phyloP scores from a whole-genome alignment of 148 eudicot species.

The Cornus kousa region DNA sequence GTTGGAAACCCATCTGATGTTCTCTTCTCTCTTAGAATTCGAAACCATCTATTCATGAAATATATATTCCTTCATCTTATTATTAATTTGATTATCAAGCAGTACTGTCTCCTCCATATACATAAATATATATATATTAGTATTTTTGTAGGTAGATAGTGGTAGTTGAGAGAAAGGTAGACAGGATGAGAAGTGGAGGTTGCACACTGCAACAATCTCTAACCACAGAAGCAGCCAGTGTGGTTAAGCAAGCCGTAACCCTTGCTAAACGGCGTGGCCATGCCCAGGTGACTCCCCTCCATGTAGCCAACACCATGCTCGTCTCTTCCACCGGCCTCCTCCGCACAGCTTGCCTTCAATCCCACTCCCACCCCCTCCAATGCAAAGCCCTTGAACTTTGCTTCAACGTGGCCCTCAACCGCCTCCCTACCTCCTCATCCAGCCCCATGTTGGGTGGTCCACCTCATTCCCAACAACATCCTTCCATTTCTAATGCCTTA shows the following conservation, averaged over 20 bases:
- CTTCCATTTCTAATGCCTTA: slow-evolving; percentile 76
- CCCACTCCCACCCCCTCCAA: slow-evolving; percentile 83
- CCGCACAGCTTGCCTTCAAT: slow-evolving; percentile 71
- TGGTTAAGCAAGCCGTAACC: slow-evolving; percentile 73
- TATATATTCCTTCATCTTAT: neutral
- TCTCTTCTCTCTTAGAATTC: too few species aligned
- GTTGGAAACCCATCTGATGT: neutral
- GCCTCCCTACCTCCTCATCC: slow-evolving; percentile 58
- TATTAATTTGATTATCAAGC: neutral
- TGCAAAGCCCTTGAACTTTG: slow-evolving; percentile 90
- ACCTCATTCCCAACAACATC: slow-evolving; percentile 45
- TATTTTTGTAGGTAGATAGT: neutral
- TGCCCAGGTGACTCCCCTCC: slow-evolving; percentile 92
- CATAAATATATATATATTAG: neutral
- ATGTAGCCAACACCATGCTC: slow-evolving; percentile 82
- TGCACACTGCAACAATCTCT: slow-evolving; percentile 76
- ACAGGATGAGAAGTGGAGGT: slow-evolving; percentile 65
- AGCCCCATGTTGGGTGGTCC: slow-evolving; percentile 52
- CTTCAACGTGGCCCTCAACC: slow-evolving; percentile 91
- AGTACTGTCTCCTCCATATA: neutral
- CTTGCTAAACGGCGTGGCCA: slow-evolving; percentile 72
- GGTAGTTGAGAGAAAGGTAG: too few species aligned
- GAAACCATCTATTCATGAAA: too few species aligned
- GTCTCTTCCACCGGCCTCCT: slow-evolving; percentile 53
- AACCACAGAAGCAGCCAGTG: slow-evolving; percentile 57